phyloP scores from a whole-genome alignment of 164 flowering plant species.

The Houttuynia cordata region DNA sequence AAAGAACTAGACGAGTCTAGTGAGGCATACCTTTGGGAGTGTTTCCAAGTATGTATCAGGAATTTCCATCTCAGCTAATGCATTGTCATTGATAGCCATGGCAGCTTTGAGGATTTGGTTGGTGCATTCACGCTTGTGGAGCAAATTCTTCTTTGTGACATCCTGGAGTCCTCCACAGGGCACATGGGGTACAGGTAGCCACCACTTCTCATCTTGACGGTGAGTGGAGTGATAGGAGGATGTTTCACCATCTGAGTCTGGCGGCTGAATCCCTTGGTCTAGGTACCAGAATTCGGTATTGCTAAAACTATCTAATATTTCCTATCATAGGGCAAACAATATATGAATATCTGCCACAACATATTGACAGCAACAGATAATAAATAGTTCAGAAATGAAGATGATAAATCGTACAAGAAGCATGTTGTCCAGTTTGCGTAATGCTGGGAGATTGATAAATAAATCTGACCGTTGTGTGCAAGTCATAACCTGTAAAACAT shows the following conservation, averaged over 20 bases:
- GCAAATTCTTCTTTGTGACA: conserved; percentile 48
- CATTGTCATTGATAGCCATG: conserved; percentile 65
- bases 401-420: conserved; percentile 55
- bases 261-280: conserved; percentile 30
- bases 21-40: conserved; percentile 68
- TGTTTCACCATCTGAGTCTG: too few species aligned
- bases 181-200: conserved; percentile 95
- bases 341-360: background rate
- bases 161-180: conserved; percentile 65
- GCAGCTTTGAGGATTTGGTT: conserved; percentile 89
- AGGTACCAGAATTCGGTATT: conserved; percentile 90
- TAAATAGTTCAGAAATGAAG: background rate
- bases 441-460: conserved; percentile 79
- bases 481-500: conserved; percentile 58
- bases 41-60: conserved; percentile 75
- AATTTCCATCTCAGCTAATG: conserved; percentile 86
- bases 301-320: conserved; percentile 66
- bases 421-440: conserved; percentile 86
- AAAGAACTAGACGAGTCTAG: background rate
- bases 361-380: background rate
- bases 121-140: conserved; percentile 68
- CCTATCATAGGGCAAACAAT: conserved; percentile 31
- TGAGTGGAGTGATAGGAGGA: too few species aligned
- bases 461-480: conserved; percentile 85
- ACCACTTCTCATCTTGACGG: conserved; percentile 93